Conservation (phyloP, 73 alveolate species). For the Stentor roeselii region DNA sequence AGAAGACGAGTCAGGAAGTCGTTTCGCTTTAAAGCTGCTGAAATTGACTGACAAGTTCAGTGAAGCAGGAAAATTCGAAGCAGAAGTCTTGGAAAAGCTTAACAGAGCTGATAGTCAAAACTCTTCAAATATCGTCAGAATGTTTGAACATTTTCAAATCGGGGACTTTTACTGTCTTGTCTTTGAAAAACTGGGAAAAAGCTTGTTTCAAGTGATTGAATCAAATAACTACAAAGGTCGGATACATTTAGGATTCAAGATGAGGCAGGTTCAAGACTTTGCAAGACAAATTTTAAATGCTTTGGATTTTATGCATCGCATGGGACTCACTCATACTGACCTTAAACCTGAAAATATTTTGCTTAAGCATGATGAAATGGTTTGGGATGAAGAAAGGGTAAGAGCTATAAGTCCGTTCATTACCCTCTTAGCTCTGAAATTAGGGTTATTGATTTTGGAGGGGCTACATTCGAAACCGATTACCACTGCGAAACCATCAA, state of each 20-base stretch:
- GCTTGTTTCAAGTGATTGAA: constrained; percentile 82
- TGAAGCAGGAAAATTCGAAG: constrained; percentile 87
- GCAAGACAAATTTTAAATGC: constrained; percentile 78
- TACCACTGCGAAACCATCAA: constrained; percentile 83
- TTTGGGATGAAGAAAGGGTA: constrained; percentile 22
- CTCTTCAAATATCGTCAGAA: constrained; percentile 37
- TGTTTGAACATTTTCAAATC: constrained; percentile 34
- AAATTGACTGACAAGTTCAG: constrained; percentile 82
- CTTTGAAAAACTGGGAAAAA: constrained; percentile 88
- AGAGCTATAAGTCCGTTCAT: background rate
- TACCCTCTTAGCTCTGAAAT: background rate
- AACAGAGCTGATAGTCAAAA: constrained; percentile 36
- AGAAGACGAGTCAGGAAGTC: constrained; percentile 29
- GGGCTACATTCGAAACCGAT: constrained; percentile 78
- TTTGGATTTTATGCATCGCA: constrained; percentile 60
- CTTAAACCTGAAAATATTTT: constrained; percentile 95
- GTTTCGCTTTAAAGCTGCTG: constrained; percentile 75
- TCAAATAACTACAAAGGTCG: constrained; percentile 80
- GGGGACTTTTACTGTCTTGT: constrained; percentile 75
- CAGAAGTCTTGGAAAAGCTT: constrained; percentile 67
- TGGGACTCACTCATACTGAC: constrained; percentile 92
- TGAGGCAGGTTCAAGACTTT: constrained; percentile 64
- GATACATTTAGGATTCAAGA: constrained; percentile 72
- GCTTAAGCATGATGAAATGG: constrained; percentile 50
- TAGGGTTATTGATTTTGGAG: constrained; percentile 92